A percentile compares a stretch with the other conserved stretches of the same genome.
phyloP scores from a whole-genome alignment of 2,329 filamentous ascomycete species.

The Stagonosporopsis chrysanthemi region DNA sequence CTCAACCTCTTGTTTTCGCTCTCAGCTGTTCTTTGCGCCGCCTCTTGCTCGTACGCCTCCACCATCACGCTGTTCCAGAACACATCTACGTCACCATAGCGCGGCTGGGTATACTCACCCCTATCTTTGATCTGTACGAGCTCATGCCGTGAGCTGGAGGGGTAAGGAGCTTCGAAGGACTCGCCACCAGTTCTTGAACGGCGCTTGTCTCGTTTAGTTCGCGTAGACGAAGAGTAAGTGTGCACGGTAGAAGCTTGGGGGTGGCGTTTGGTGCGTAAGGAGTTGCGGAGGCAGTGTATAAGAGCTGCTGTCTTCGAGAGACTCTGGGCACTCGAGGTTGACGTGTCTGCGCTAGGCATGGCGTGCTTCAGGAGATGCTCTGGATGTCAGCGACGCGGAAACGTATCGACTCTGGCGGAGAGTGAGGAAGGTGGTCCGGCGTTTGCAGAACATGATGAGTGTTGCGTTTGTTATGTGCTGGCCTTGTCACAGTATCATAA shows the following conservation, averaged over 20 bases:
- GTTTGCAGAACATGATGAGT: slow-evolving; percentile 12
- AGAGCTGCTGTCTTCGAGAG: slow-evolving; percentile 20
- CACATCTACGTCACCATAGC: slow-evolving; percentile 23
- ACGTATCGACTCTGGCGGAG: not conserved
- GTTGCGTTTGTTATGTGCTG: slow-evolving; percentile 26
- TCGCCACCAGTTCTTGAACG: slow-evolving; percentile 4
- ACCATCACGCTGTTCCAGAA: slow-evolving; percentile 33
- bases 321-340: not conserved
- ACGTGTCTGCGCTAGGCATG: slow-evolving; percentile 1
- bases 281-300: slow-evolving; percentile 20
- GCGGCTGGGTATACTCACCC: slow-evolving; percentile 20
- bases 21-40: not conserved
- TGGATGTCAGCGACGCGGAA: not conserved
- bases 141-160: not conserved
- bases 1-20: not conserved
- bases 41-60: slow-evolving; percentile 16
- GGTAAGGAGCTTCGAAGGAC: slow-evolving; percentile 13
- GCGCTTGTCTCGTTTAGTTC: not conserved
- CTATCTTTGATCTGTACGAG: slow-evolving; percentile 24
- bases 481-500: not conserved
- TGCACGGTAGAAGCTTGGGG: not conserved
- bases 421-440: not conserved
- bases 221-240: not conserved
- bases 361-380: not conserved
- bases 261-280: slow-evolving; percentile 16